A percentile compares a stretch with the other conserved stretches of the same genome.
Conservation (phyloP, 1,139 yeast species). For the Yamadazyma jaroonii region DNA sequence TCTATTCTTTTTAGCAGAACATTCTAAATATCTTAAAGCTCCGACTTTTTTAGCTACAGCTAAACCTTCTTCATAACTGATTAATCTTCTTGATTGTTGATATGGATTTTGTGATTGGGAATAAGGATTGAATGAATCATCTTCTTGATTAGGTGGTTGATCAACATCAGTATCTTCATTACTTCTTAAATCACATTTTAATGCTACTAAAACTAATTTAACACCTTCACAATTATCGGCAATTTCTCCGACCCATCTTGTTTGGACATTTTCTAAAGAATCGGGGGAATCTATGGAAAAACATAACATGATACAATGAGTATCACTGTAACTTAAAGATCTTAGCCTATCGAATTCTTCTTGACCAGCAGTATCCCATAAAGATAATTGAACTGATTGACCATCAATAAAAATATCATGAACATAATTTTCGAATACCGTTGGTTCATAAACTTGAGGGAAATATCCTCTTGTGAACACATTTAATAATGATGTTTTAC, state of each 20-base stretch:
- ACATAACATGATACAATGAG: constrained; percentile 96
- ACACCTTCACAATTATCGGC: constrained; percentile 98
- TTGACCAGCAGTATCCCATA: constrained; percentile 99
- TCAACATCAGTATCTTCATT: constrained; percentile 32
- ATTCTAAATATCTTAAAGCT: constrained; percentile 83
- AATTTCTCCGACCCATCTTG: constrained; percentile 94
- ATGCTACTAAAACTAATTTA: constrained; percentile 86
- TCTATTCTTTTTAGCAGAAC: constrained; percentile 89
- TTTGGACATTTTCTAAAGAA: constrained; percentile 91
- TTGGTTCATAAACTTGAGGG: constrained; percentile 98
- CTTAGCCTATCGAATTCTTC: constrained; percentile 95
- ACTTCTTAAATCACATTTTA: constrained; percentile 88
- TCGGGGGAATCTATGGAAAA: constrained; percentile 93
- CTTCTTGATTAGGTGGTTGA: constrained; percentile 23
- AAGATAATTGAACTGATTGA: constrained; percentile 84
- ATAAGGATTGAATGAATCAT: constrained; percentile 36
- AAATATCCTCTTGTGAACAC: constrained; percentile 97
- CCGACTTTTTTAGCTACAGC: constrained; percentile 81
- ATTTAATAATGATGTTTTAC: constrained; percentile 59
- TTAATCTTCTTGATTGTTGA: constrained; percentile 51
- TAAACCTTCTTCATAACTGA: constrained; percentile 39
- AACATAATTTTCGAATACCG: constrained; percentile 95
- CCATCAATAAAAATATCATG: constrained; percentile 97
- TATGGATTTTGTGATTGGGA: constrained; percentile 24
- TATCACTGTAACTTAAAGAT: constrained; percentile 87